Evolutionary conservation across 305 asterid genomes (phyloP).

Genomic region (Fraxinus angustifolia): DNA sequence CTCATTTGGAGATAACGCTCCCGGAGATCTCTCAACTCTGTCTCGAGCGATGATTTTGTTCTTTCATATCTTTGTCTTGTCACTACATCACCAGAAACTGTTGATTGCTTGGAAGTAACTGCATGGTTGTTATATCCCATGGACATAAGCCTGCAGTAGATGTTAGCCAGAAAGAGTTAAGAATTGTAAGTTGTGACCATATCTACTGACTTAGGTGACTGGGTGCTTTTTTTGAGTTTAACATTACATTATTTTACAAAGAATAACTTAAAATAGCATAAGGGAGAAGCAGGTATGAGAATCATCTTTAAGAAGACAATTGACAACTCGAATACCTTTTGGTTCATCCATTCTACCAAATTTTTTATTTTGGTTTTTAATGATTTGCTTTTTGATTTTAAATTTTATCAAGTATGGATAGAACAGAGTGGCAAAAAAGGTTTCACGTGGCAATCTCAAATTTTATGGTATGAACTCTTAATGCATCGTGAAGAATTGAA

Average conservation of each 20-base stretch:
- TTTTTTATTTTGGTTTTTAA: neutral
- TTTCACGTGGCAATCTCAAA: neutral
- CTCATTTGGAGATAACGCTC: conserved; percentile 89
- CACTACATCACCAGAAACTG: conserved; percentile 30
- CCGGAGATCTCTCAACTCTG: conserved; percentile 71
- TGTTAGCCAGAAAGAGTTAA: neutral
- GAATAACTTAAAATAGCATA: neutral
- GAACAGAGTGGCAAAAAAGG: neutral
- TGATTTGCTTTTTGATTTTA: neutral
- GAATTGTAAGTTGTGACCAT: neutral
- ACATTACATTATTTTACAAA: neutral
- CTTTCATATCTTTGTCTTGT: conserved; percentile 52
- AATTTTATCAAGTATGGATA: neutral
- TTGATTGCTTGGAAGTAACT: conserved; percentile 29
- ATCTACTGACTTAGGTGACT: neutral
- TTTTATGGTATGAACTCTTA: neutral
- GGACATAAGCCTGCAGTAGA: conserved; percentile 28
- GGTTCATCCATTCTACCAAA: neutral
- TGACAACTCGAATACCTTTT: neutral
- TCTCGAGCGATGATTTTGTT: conserved; percentile 68
- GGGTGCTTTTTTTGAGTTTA: neutral
- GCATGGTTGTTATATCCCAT: conserved; percentile 27
- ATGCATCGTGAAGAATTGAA: neutral
- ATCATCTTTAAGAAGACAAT: neutral
- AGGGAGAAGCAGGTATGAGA: neutral